A percentile compares a stretch with the other conserved stretches of the same genome.
Conservation (phyloP, 768 basidiomycete species). For the Suillus paluster region DNA sequence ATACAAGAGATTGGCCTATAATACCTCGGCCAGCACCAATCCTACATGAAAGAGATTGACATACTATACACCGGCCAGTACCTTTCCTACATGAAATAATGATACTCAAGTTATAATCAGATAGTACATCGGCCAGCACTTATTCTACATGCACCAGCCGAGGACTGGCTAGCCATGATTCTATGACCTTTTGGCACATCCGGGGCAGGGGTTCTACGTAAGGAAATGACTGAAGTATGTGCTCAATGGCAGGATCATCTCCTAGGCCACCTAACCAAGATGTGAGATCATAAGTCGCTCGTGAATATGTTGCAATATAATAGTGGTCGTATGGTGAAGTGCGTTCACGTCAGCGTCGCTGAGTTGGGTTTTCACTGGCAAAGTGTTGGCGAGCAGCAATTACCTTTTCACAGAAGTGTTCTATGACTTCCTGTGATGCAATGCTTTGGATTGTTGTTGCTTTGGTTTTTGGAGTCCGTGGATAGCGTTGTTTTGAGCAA, state of each 20-base stretch:
- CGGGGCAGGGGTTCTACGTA: no score
- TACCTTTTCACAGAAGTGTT: constrained; percentile 22
- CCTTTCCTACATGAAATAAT: no score
- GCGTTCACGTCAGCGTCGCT: neutral
- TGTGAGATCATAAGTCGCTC: constrained; percentile 16
- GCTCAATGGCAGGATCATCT: constrained; percentile 32
- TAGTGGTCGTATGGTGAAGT: constrained; percentile 16
- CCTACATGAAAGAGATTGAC: no score
- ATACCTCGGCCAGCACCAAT: no score
- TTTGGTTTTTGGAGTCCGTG: constrained; percentile 37
- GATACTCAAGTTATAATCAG: no score
- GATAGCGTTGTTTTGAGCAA: constrained; percentile 40
- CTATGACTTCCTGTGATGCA: constrained; percentile 21
- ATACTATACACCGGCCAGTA: no score
- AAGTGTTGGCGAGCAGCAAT: constrained; percentile 2
- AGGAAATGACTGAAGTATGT: no score
- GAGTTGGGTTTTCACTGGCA: neutral
- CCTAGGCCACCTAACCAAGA: constrained; percentile 6
- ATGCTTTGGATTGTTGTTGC: constrained; percentile 29
- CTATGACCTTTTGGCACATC: no score
- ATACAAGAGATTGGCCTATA: no score
- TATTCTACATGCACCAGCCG: no score
- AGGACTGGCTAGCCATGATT: no score
- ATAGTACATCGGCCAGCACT: no score
- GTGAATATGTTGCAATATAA: constrained; percentile 23